Base-by-base conservation (phyloP, 2,329 filamentous ascomycete genomes). In the Pseudogymnoascus pannorum region DNA sequence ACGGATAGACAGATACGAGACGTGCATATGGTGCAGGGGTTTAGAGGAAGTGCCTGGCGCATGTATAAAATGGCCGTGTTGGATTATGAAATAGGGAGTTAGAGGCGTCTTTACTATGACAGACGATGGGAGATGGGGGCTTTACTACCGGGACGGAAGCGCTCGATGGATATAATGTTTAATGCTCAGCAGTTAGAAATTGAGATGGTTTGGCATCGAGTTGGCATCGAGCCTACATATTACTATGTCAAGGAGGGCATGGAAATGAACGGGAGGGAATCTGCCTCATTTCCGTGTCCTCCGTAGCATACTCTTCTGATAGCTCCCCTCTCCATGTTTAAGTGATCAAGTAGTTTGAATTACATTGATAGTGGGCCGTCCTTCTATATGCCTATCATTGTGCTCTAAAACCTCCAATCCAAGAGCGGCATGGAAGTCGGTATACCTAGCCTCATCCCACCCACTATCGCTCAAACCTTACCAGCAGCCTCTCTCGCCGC, bases 401-500 rank as follows among this genome's bases (percentile, higher is more conserved):
- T 54, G 48, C 26, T 54, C 9, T 54, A 31, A 18, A 31, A 20
- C 48, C 26, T 4, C 48, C 22, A 20, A 31, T 54, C 29, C 26
- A 18, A 16, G 14, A 1, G 24, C 16, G 26, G 16, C 48, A 20
- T 16, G 5, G 18, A 9, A 31, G 3, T 9, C 11, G 26, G 48
- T 18, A 51, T 29, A 29, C 8, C 14, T 4, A 11, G 22, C 22
- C 29, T 44, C 20, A 22, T 18, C 16, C 31, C 44, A 51, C 33
- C 4, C 36, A 58, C 35, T 8, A 7, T 31, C 9, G 1, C 44
- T 60, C 40, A 61, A 8, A 38, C 48, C 51, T 60, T 65, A 31
- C 74, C 71, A 18, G 40, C 68, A 73, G 75, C 33, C 75, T 73
- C 61, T 38, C 61, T 59, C 14, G 54, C 57, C 63, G 77, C 82